Evolutionary conservation across 345 rosid genomes (phyloP).

Genomic region (Eutrema yunnanense): DNA sequence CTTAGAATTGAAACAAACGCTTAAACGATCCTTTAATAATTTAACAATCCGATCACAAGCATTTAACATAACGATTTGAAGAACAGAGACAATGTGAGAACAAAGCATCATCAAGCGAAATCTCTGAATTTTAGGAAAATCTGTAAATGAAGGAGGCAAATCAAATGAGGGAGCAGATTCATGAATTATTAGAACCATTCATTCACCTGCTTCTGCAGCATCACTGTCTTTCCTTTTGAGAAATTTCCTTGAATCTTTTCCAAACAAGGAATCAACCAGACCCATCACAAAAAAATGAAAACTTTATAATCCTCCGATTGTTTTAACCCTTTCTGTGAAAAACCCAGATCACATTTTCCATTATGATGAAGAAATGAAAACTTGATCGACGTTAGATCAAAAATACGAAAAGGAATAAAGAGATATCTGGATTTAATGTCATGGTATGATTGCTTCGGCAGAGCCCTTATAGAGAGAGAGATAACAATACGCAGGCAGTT

Average conservation of each 20-base stretch:
- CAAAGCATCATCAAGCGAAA: neutral
- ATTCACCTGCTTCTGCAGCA: constrained; percentile 83
- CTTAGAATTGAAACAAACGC: neutral
- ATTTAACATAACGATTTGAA: neutral
- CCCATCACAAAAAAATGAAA: constrained; percentile 29
- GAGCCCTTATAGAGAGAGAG: constrained; percentile 17
- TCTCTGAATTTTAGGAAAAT: neutral
- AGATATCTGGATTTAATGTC: neutral
- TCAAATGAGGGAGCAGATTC: neutral
- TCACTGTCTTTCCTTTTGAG: constrained; percentile 93
- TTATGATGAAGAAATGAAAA: neutral
- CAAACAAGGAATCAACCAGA: constrained; percentile 40
- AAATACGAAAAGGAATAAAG: neutral
- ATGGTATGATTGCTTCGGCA: constrained; percentile 17
- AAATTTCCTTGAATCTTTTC: constrained; percentile 43
- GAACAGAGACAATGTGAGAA: neutral
- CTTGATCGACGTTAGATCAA: neutral
- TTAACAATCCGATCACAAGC: neutral
- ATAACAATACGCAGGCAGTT: constrained; percentile 1
- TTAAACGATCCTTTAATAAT: neutral
- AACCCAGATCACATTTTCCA: constrained; percentile 29
- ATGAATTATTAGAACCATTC: constrained; percentile 7
- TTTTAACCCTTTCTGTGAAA: neutral
- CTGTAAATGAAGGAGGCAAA: neutral
- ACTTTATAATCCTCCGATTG: neutral